Base-by-base conservation (phyloP, 164 flowering plant species). In the Dillenia turbinata region DNA sequence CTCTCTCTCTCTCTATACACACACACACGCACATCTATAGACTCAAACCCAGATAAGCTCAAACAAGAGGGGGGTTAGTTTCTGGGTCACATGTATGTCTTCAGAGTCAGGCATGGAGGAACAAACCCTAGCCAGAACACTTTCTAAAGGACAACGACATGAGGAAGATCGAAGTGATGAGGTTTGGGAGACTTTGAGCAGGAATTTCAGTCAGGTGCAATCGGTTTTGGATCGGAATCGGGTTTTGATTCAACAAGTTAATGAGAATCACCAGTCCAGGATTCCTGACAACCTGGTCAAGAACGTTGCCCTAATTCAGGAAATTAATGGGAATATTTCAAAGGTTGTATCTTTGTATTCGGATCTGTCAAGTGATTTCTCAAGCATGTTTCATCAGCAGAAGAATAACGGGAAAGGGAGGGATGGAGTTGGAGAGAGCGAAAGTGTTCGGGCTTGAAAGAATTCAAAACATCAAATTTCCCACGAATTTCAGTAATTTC, bases 261-360 rank as follows among this genome's bases (percentile, higher is more conserved):
- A 88, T 66, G 82, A 84, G 62, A 85, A 88, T 63, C 94, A 88
- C 47, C 79, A 59, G 59, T 85, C 90, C 2, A 79, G 69, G 74
- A 49, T 81, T 56, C 78, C 79, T 0, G 83, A 79, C 12, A 83
- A 85, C 47, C 67, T 88, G 22, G 67, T 72, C 48, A 74, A 73
- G 66, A 85, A 88, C 51, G 89, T 82, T 8, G 67, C 69, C 14
- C 66, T 88, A 14, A 88, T 84, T 55, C 67, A 69, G 15, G 82
- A 84, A 65, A 81, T 88, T 60, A 85, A 82, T 54, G 59, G 61
- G 9, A 85, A 85, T 48, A 78, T 85, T 57, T 72, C 77, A 15
- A 82, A 74, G 71, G 86, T 84, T 22, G 63, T 71, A 2, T 68
- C 74, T 12, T 66, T 85, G 16, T 84, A 88, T 70, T 78, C 87